Evolutionary conservation across 768 basidiomycete genomes (phyloP), one percentile per base, ranked within the genome.

Genomic region (Rhodotorula toruloides): DNA sequence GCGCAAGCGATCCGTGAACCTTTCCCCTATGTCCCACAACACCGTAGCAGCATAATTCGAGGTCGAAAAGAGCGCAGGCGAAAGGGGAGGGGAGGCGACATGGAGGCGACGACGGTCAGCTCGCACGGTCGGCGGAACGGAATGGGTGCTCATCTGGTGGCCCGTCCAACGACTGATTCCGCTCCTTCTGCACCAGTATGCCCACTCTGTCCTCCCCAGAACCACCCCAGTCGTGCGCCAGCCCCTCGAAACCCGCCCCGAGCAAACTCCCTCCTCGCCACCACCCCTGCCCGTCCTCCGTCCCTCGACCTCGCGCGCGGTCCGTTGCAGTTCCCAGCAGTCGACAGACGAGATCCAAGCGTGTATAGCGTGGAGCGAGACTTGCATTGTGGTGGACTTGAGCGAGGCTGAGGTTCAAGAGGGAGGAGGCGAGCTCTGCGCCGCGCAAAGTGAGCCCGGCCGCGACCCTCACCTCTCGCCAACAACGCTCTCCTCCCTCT

Each of bases 1-100:
- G 72, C 46, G 72, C 72, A 55, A 73, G 65, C 39, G 66, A 68
- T 63, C 72, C 72, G 72, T 73, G 72, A 60, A 73, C 72, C 65
- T 73, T 73, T 67, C 72, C 72, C 72, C 64, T 73, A 39, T 22
- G 21, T 32, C 1, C 9, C 47, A 17, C 2, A n/a, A 32, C 31
- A 8, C 7, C 27, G 47, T 6, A 42, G 6, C 40, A 36, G 25
- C 14, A n/a, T 4, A 14, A 14, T 4, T 29, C 31, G 27, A 19
- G 10, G 37, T 13, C 3, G 2, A 32, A 9, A 6, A 21, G 29
- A 27, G 60, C n/a, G 40, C 40, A 46, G 44, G 44, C 44, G 44
- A 46, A 42, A 42, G 40, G 40, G 40, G 40, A 21, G 40, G 13
- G 21, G 40, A 42, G 40, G 44, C 21, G 44, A 46, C n/a, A n/a